Conservation (phyloP, 805 yeast species). For the Wickerhamomyces strasburgensis region DNA sequence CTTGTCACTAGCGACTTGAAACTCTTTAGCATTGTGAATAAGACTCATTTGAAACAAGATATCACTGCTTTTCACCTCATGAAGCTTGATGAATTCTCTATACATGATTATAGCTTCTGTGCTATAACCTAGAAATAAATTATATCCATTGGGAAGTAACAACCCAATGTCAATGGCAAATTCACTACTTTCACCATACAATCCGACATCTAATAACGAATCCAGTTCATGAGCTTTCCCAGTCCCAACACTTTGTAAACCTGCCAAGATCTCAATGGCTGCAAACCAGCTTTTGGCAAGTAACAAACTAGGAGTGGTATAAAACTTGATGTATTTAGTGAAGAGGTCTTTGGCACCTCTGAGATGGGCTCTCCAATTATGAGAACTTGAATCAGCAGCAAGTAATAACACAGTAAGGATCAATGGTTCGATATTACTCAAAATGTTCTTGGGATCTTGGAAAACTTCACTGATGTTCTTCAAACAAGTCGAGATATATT, state of each 20-base stretch:
- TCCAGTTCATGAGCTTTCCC: conserved; percentile 42
- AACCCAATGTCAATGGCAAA: conserved; percentile 23
- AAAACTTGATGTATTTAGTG: conserved; percentile 36
- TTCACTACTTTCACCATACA: conserved; percentile 17
- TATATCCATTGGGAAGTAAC: conserved; percentile 23
- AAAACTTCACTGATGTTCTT: conserved; percentile 36
- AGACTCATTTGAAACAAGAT: conserved; percentile 21
- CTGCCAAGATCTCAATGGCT: conserved; percentile 53
- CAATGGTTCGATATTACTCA: conserved; percentile 60
- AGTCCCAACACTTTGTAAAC: conserved; percentile 49
- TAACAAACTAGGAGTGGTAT: conserved; percentile 30
- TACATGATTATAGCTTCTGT: conserved; percentile 26
- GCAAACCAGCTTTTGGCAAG: conserved; percentile 53
- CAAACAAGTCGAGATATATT: conserved; percentile 48
- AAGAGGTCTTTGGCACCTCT: conserved; percentile 62
- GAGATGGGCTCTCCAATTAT: conserved; percentile 61
- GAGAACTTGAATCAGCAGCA: conserved; percentile 54
- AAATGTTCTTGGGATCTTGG: conserved; percentile 35
- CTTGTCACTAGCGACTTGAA: conserved; percentile 15
- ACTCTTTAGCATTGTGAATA: conserved; percentile 26
- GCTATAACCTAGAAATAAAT: conserved; percentile 26
- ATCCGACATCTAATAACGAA: conserved; percentile 23
- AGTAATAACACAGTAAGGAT: conserved; percentile 59
- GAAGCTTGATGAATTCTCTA: conserved; percentile 21
- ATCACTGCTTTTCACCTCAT: conserved; percentile 15